Evolutionary conservation across 768 basidiomycete genomes (phyloP).

Genomic region (Mycena metata): DNA sequence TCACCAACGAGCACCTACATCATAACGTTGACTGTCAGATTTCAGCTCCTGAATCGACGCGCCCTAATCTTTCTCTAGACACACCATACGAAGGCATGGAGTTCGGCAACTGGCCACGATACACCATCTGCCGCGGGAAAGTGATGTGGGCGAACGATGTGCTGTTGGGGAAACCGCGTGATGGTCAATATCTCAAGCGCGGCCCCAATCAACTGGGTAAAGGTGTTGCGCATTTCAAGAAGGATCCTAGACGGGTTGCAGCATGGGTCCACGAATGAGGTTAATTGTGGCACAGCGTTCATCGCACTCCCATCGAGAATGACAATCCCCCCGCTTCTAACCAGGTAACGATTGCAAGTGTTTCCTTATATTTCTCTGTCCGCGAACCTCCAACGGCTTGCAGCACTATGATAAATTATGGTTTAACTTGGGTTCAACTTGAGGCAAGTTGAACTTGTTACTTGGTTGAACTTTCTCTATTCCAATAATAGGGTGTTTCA

Average conservation of each 20-base stretch:
- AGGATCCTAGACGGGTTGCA: slow-evolving; percentile 10
- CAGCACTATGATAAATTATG: no score
- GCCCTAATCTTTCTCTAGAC: neutral
- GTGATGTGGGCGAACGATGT: slow-evolving; percentile 15
- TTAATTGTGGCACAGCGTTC: no score
- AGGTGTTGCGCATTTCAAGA: slow-evolving; percentile 18
- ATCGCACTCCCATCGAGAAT: no score
- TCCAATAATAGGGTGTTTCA: no score
- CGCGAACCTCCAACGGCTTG: no score
- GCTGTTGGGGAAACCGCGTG: slow-evolving; percentile 11
- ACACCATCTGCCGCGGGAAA: slow-evolving; percentile 11
- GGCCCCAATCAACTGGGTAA: slow-evolving; percentile 18
- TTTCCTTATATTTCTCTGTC: no score
- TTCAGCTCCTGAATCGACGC: no score
- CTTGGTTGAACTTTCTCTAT: no score
- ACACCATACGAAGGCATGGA: slow-evolving; percentile 21
- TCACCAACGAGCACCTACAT: slow-evolving; percentile 16
- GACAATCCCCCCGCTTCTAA: no score
- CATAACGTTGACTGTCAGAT: slow-evolving; percentile 22
- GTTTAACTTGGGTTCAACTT: no score
- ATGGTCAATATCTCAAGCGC: slow-evolving; percentile 17
- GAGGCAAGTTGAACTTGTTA: no score
- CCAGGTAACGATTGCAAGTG: no score
- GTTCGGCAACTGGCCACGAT: slow-evolving; percentile 18
- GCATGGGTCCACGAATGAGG: neutral